Evolutionary conservation across 306 rosid species (phyloP).

Genomic region (Fragaria nilgerrensis): DNA sequence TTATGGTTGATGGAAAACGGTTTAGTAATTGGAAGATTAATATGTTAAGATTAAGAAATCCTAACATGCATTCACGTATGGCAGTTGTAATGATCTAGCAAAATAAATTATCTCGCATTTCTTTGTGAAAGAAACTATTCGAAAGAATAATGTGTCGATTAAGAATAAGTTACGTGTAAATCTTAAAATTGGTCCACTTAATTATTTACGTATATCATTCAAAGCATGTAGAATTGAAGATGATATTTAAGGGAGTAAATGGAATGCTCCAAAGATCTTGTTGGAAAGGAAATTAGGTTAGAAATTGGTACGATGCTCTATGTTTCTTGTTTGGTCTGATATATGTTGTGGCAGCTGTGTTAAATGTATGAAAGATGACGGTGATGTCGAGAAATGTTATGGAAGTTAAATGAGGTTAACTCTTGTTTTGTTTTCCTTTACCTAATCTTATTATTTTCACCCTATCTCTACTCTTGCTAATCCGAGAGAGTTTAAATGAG

Average conservation of each 20-base stretch:
- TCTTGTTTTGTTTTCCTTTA: no score
- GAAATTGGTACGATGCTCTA: neutral
- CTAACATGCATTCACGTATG: neutral
- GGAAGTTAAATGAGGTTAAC: neutral
- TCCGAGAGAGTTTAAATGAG: neutral
- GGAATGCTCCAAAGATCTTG: neutral
- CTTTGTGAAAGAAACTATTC: neutral
- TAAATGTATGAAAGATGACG: no score
- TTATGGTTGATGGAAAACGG: neutral
- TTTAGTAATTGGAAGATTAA: no score
- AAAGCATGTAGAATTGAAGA: neutral
- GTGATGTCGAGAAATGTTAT: neutral
- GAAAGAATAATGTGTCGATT: neutral
- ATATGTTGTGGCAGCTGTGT: no score
- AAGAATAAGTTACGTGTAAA: neutral
- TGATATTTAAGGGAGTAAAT: neutral
- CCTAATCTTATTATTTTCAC: no score
- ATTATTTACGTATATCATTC: neutral
- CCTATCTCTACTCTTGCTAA: neutral
- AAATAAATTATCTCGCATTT: neutral
- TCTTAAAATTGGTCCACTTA: neutral
- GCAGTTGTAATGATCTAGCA: neutral
- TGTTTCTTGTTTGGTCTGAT: no score
- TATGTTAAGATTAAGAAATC: neutral
- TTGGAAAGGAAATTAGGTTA: neutral